These are phyloP conservation scores for Mucor sp. DNA, from an alignment of 371 early-diverging fungal genomes.

Conservation along the genomic window DNA sequence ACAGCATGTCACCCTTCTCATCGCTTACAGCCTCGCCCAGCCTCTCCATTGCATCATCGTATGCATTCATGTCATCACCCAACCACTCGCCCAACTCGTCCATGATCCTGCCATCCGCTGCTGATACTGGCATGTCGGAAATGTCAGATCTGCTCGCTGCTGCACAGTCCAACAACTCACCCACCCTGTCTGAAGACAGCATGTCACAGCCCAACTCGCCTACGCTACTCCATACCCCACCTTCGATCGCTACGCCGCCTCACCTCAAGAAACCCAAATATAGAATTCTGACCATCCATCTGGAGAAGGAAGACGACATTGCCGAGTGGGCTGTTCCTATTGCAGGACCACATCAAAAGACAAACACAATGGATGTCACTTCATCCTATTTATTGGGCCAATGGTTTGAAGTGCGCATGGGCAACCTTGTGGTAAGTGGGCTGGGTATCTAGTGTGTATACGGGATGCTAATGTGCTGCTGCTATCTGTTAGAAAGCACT, in stretches of 20 bases:
- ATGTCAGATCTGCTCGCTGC: slow-evolving; percentile 33
- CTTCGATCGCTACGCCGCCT: slow-evolving; percentile 31
- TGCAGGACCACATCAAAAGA: slow-evolving; percentile 24
- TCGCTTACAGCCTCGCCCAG: slow-evolving; percentile 55
- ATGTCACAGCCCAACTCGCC: slow-evolving; percentile 43
- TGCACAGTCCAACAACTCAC: slow-evolving; percentile 38
- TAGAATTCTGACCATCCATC: slow-evolving; percentile 50
- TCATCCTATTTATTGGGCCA: slow-evolving; percentile 49
- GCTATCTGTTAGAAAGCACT: slow-evolving; percentile 37
- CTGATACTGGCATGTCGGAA: slow-evolving; percentile 36
- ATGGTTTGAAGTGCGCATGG: slow-evolving; percentile 50
- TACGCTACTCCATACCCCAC: slow-evolving; percentile 33
- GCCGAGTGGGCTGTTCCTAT: slow-evolving; percentile 30
- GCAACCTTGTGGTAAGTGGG: slow-evolving; percentile 40
- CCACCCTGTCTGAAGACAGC: slow-evolving; percentile 33
- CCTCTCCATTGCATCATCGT: slow-evolving; percentile 56
- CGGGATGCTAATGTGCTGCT: neutral
- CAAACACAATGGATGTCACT: slow-evolving; percentile 43
- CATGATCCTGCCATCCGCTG: slow-evolving; percentile 43
- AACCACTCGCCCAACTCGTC: slow-evolving; percentile 54
- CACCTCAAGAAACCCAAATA: slow-evolving; percentile 35
- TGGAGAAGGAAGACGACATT: slow-evolving; percentile 45
- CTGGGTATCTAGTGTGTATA: too few species aligned
- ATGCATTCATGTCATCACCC: slow-evolving; percentile 52
- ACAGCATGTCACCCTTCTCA: slow-evolving; percentile 44